These are phyloP conservation scores for Hymenoscyphus fructigenus DNA, from an alignment of 2,329 filamentous ascomycete genomes.

Conservation along the genomic window DNA sequence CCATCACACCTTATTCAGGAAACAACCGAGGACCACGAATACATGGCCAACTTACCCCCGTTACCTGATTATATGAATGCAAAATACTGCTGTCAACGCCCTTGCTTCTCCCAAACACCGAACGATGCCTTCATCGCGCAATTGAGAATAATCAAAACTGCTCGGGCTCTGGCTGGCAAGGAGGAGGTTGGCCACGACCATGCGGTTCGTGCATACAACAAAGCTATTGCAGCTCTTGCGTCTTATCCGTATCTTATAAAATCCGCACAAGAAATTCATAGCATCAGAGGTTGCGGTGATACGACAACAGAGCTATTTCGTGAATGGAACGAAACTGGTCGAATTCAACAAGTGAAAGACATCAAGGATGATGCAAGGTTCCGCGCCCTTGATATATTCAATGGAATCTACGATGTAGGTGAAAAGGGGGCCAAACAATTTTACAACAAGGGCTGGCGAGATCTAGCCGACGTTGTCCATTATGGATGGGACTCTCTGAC, in stretches of 20 bases:
- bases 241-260: constrained; percentile 63
- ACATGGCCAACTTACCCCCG: constrained; percentile 53
- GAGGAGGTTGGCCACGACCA: constrained; percentile 83
- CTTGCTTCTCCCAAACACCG: constrained; percentile 66
- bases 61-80: constrained; percentile 66
- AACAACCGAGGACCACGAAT: constrained; percentile 78
- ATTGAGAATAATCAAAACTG: constrained; percentile 71
- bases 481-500: constrained; percentile 73
- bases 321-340: constrained; percentile 65
- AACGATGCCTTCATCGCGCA: constrained; percentile 75
- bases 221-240: constrained; percentile 77
- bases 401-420: constrained; percentile 90
- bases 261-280: constrained; percentile 41
- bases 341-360: constrained; percentile 61
- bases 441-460: constrained; percentile 75
- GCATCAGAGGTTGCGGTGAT: constrained; percentile 74
- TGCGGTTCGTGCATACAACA: constrained; percentile 83
- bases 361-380: constrained; percentile 65
- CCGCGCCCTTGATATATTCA: constrained; percentile 67
- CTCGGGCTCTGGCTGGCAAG: constrained; percentile 70
- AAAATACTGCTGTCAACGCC: constrained; percentile 78
- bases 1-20: constrained; percentile 54
- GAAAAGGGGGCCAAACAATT: constrained; percentile 79
- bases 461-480: constrained; percentile 83
- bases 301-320: constrained; percentile 78